Evolutionary conservation across 306 rosid species (phyloP).

Genomic region (Prunus salicina): DNA sequence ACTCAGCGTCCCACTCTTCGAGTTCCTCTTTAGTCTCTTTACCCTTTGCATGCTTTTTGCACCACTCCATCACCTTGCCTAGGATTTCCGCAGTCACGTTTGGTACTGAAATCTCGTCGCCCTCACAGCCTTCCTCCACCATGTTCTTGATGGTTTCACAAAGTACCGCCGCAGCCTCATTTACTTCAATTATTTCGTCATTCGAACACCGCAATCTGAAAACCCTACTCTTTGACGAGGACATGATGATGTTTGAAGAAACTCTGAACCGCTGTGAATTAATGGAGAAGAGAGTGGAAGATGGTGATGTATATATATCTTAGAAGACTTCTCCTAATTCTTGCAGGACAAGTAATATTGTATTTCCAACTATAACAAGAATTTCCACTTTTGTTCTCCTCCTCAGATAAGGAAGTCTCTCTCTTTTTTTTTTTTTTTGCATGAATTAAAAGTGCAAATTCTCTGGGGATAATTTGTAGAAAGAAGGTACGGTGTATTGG

Average conservation of each 20-base stretch:
- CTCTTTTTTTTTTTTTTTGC: too few species aligned
- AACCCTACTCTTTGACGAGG: neutral
- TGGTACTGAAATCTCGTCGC: neutral
- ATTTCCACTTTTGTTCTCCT: neutral
- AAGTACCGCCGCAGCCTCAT: neutral
- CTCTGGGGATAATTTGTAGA: too few species aligned
- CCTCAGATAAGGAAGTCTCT: neutral
- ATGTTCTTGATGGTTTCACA: neutral
- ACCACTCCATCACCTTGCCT: constrained; percentile 1
- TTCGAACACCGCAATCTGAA: neutral
- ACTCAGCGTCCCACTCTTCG: neutral
- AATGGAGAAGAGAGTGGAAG: neutral
- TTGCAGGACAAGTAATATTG: too few species aligned
- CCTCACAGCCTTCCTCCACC: neutral
- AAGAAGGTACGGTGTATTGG: too few species aligned
- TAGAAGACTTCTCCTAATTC: neutral
- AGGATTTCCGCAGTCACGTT: neutral
- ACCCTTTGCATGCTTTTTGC: neutral
- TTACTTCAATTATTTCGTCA: neutral
- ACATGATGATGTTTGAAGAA: neutral
- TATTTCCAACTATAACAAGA: too few species aligned
- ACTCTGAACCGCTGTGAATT: too few species aligned
- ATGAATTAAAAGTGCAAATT: too few species aligned
- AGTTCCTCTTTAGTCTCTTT: neutral
- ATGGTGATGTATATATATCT: too few species aligned